Base-by-base conservation (phyloP, 208 protist species). In the Tritrichomonas musculus region DNA sequence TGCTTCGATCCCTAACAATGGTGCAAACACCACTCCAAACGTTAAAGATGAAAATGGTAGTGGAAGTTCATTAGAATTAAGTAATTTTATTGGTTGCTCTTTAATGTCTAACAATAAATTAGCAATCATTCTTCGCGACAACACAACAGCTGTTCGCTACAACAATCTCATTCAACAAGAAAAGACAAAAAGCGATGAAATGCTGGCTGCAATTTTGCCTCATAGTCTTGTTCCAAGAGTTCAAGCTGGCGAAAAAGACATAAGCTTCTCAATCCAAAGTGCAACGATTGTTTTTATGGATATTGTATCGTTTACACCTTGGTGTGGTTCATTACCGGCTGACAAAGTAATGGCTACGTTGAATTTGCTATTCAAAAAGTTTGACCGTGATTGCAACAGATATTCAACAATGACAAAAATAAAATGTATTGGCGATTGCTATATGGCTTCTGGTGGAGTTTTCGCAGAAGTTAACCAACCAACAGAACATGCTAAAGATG, bases 381-480 rank as follows among this genome's bases (percentile, higher is more conserved):
- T 53, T 53, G 73, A 84, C 30, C 17, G 17, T n/a, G 13, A 22
- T 25, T 3, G 25, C 11, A 25, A 3, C 0, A 53, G 5, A n/a
- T 84, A 47, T 44, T 44, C 41, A 9, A 84, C 73, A n/a, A 25
- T 84, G 41, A 84, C 73, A 33, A 84, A 84, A 44, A 84, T 84
- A 13, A 84, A 84, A n/a, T 84, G 73, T 44, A 84, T 84, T 44
- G 73, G 73, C 53, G 73, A 84, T 25, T 84, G 73, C 25, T 84
- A 84, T 44, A 84, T 84, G 73, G 73, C 41, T 53, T 36, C 73
- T 53, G 73, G 73, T 84, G 73, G 73, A 53, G 36, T 84, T 53
- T 84, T 84, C 25, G 73, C 36, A 53, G 73, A 84, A n/a, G 53
- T 53, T 13, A 84, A 84, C 25, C 36, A 49, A 53, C 73, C 73